Base-by-base conservation (phyloP, 2,329 filamentous ascomycete genomes). In the Penicillium fuscoglaucum region DNA sequence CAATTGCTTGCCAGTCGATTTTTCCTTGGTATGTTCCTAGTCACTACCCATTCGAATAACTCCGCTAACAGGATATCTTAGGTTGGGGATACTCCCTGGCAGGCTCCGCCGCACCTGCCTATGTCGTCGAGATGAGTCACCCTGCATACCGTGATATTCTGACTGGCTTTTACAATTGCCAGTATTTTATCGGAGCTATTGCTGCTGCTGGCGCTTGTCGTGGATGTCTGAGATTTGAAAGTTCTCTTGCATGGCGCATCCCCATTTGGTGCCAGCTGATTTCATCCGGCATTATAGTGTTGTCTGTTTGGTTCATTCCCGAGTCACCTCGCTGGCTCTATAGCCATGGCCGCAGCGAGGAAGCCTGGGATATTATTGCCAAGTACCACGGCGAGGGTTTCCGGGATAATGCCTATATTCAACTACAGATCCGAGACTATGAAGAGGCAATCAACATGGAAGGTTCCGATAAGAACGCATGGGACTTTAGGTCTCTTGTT, bases 321-420 rank as follows among this genome's bases (percentile, higher is more conserved):
- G 85, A 88, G 64, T 85, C 82, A 0, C 85, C 85, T 1, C 74
- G 85, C 51, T 87, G 84, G 84, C 77, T 86, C 21, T 83, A 85
- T 56, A 80, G 81, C 56, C 80, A 84, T 55, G 82, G 84, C 59
- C 80, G 82, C n/a, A 77, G 80, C 13, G 83, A 86, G 29, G 78
- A 86, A 62, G 84, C 84, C 2, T 74, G 82, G n/a, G 72, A 78
- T 5, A 79, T 83, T 2, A 78, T 90, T 53, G 79, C 81, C 15
- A 82, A 81, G 57, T 84, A 83, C 65, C 86, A 87, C 51, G 85
- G 83, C 2, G 78, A 83, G 59, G 76, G 76, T 1, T 72, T 72
- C 54, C 60, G 54, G 1, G 68, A 75, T 2, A 70, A 66, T 13
- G 55, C 62, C 15, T 73, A 66, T 62, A 71, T 74, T n/a, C 63